Evolutionary conservation across 495 filamentous ascomycete genomes (phyloP), one percentile per base, ranked within the genome.

Genomic region (Penicillium egyptiacum): DNA sequence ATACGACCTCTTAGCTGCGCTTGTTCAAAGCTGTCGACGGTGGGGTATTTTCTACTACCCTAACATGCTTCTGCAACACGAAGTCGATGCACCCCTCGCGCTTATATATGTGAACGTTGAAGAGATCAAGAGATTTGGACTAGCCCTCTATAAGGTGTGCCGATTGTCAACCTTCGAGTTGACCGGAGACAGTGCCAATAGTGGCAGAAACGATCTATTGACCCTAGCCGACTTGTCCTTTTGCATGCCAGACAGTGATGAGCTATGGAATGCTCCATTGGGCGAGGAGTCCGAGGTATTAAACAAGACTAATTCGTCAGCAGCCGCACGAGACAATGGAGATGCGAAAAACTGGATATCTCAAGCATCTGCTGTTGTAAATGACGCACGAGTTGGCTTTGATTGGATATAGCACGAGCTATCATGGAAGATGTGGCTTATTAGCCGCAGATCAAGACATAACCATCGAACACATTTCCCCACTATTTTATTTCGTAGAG

Each of bases 111-210:
- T 67, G 33, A 51, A 33, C 22, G 58, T 64, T 28, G 61, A 67
- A 49, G 64, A 67, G 48, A 59, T 48, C 28, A 67, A 67, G 48
- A 51, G 64, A 22, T 67, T 67, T 26, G 55, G 57, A 35, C 33
- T 67, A 11, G 58, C 64, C 1, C 58, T 67, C 1, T 67, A 67
- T 49, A 67, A 67, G 31, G 20, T 61, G 3, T 61, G 57, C 22
- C 56, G 56, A 19, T 42, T 58, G 16, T 50, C 17, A 8, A 57
- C 53, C 9, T 22, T 39, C 35, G 44, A 12, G 2, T 49, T 19
- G n/a, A 22, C 9, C 45, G 12, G 43, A 28, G 41, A 28, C 45
- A 19, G 1, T 52, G 7, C 28, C 48, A 39, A n/a, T 50, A 2
- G 20, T 43, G 25, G 22, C n/a, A 56, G 57, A 42, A 28, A 44